Percentiles rank a stretch among this genome's conserved stretches.
phyloP scores from a whole-genome alignment of 257 asterid species.

The Jacaranda mimosifolia region DNA sequence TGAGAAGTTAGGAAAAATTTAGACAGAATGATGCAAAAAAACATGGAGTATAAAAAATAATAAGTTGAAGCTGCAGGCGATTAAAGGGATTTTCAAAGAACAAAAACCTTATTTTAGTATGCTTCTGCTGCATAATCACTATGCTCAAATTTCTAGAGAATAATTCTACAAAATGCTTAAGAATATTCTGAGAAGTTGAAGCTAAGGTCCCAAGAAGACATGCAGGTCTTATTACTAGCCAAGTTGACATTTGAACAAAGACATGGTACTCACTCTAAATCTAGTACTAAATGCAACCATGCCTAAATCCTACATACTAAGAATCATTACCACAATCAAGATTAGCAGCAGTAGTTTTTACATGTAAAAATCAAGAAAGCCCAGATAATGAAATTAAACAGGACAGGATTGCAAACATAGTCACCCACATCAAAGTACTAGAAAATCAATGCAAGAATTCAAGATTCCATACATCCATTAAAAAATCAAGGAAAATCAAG shows the following conservation, averaged over 20 bases:
- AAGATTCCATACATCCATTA: not conserved
- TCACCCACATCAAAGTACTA: not conserved
- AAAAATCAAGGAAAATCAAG: not conserved
- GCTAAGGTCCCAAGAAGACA: not conserved
- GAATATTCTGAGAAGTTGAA: not conserved
- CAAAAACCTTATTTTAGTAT: too few relatives aligned
- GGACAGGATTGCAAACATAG: not conserved
- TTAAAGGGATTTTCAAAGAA: too few relatives aligned
- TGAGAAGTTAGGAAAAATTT: too few relatives aligned
- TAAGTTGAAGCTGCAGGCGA: too few relatives aligned
- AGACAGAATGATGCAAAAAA: not conserved
- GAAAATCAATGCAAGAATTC: conserved; percentile 24
- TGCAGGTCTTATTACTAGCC: not conserved
- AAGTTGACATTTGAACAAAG: conserved; percentile 1
- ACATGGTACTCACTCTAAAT: not conserved
- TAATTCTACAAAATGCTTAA: not conserved
- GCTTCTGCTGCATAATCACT: not conserved
- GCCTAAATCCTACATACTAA: not conserved
- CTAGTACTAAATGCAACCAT: not conserved
- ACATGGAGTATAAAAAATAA: not conserved
- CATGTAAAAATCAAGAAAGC: conserved; percentile 17
- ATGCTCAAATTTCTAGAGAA: not conserved
- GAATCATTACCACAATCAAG: not conserved
- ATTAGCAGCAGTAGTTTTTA: not conserved
- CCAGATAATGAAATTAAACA: conserved; percentile 28